Evolutionary conservation across 2,329 filamentous ascomycete genomes (phyloP).

Genomic region (Davidsoniella eucalypti): DNA sequence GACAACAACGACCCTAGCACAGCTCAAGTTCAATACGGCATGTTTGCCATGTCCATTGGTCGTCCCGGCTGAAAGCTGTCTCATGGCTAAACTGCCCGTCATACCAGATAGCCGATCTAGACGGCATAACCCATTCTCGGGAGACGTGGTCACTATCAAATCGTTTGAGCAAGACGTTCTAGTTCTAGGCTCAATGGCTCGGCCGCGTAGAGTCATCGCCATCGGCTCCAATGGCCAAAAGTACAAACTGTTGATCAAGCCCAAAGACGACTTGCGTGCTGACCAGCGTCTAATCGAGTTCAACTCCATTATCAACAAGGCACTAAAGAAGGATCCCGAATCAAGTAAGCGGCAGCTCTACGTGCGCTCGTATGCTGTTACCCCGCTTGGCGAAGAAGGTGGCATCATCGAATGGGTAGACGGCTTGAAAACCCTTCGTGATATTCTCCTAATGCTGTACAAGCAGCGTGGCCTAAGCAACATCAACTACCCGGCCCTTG

Average conservation of each 20-base stretch:
- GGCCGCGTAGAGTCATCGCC: slow-evolving; percentile 76
- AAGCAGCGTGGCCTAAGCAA: slow-evolving; percentile 49
- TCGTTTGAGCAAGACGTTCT: slow-evolving; percentile 75
- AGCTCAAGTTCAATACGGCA: slow-evolving; percentile 70
- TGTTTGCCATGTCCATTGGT: slow-evolving; percentile 70
- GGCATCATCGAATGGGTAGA: slow-evolving; percentile 98
- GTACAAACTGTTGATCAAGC: slow-evolving; percentile 90
- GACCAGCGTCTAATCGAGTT: slow-evolving; percentile 99
- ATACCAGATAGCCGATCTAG: slow-evolving; percentile 49
- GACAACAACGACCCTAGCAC: slow-evolving; percentile 55
- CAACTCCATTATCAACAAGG: slow-evolving; percentile 93
- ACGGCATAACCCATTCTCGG: slow-evolving; percentile 73
- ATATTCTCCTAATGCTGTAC: slow-evolving; percentile 71
- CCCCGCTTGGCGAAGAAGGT: slow-evolving; percentile 91
- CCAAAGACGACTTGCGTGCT: slow-evolving; percentile 92
- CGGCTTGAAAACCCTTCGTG: slow-evolving; percentile 81
- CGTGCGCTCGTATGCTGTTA: slow-evolving; percentile 94
- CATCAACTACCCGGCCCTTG: slow-evolving; percentile 53
- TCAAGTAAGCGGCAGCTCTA: slow-evolving; percentile 80
- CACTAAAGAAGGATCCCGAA: slow-evolving; percentile 79
- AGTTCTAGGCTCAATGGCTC: slow-evolving; percentile 79
- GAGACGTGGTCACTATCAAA: slow-evolving; percentile 69
- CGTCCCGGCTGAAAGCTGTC: slow-evolving; percentile 70
- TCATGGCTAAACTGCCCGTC: slow-evolving; percentile 67
- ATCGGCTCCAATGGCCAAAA: slow-evolving; percentile 74